These are phyloP conservation scores for Aegilops tauschii DNA, from an alignment of 176 grass and related monocot genomes.

Conservation along the genomic window DNA sequence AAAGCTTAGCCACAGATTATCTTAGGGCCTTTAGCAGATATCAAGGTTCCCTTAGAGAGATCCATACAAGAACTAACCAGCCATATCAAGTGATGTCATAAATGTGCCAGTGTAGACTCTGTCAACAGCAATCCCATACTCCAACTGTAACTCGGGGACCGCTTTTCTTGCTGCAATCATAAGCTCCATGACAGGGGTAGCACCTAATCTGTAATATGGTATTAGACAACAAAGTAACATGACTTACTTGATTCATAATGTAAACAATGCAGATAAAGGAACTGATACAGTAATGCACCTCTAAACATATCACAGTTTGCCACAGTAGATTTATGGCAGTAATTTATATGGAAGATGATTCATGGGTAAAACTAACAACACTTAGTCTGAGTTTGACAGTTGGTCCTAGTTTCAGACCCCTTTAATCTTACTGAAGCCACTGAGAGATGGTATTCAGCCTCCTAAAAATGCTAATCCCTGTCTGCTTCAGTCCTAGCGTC, in stretches of 20 bases:
- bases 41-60: neutral
- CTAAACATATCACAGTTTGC: slow-evolving; percentile 3
- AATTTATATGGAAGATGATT: slow-evolving; percentile 1
- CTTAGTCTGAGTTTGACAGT: neutral
- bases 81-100: slow-evolving; percentile 99
- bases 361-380: neutral
- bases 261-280: slow-evolving; percentile 11
- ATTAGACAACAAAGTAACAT: slow-evolving; percentile 19
- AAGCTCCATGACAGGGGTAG: slow-evolving; percentile 94
- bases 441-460: neutral
- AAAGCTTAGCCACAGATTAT: slow-evolving; percentile 10
- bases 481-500: neutral
- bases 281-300: neutral
- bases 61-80: slow-evolving; percentile 58
- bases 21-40: neutral
- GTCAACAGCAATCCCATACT: slow-evolving; percentile 96
- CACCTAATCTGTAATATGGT: slow-evolving; percentile 63
- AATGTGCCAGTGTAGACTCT: slow-evolving; percentile 94
- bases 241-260: neutral
- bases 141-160: slow-evolving; percentile 86
- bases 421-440: slow-evolving; percentile 15
- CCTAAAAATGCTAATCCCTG: neutral
- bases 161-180: slow-evolving; percentile 97
- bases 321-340: slow-evolving; percentile 2
- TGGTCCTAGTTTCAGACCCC: neutral